Base-by-base conservation (phyloP, 148 eudicot species). In the Chenopodium berlandieri region DNA sequence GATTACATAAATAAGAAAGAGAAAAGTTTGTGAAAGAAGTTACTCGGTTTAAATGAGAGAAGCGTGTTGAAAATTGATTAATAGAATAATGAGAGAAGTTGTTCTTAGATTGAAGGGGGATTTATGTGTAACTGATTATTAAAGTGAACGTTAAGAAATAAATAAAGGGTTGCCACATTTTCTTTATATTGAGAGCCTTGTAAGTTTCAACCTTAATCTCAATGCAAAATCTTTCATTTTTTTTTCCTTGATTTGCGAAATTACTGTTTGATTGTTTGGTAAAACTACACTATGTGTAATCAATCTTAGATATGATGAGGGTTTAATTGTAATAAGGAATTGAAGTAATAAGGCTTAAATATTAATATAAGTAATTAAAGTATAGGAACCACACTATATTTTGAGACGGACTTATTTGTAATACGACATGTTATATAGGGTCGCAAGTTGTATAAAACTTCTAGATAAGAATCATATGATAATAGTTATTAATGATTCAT, bases 141-240 rank as follows among this genome's bases (percentile, higher is more conserved):
- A 40, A 77, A 81, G 76, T 85, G 81, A 85, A 73, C 65, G 71
- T 78, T 84, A 81, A 81, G 79, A 72, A 81, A 64, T 14, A 52
- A 65, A 54, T 31, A 23, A 58, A 30, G 11, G 22, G 10, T 56
- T n/a, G 83, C 9, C 16, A 73, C 32, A 13, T 72, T 46, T 23
- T 31, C 9, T 54, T 34, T 5, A 22, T 74, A 50, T 74, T 74
- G 78, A 81, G 56, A 65, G 52, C 22, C 78, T 81, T 65, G 78
- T 81, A 81, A 75, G 83, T 81, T 81, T 81, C 62, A 52, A 48
- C 76, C 65, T 73, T 81, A 65, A 17, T 80, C 17, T 12, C 65
- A 40, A 32, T 7, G 32, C 80, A 23, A 48, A 27, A 25, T 74
- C 63, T 74, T 40, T 40, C 30, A 0, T 19, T 73, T 73, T 1